A percentile compares a stretch with the other conserved stretches of the same genome.
These are phyloP conservation scores for Aspergillus calidoustus DNA, from an alignment of 2,329 filamentous ascomycete species.

Conservation along the genomic window DNA sequence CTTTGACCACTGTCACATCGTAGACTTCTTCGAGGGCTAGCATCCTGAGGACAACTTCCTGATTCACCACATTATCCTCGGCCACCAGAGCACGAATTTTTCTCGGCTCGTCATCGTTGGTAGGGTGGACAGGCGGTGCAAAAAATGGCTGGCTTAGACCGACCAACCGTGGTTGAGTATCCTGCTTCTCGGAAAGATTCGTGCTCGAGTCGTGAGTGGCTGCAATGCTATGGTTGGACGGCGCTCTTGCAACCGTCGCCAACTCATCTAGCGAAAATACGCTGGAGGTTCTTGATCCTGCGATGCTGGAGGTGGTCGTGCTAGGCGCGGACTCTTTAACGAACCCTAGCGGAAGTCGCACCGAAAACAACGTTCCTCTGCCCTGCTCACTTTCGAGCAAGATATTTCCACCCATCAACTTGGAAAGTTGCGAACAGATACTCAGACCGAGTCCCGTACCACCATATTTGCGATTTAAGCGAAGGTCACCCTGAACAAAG, in stretches of 20 bases:
- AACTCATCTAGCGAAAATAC: slow-evolving; percentile 33
- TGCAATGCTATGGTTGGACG: slow-evolving; percentile 27
- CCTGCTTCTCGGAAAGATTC: slow-evolving; percentile 56
- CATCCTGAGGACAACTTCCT: slow-evolving; percentile 67
- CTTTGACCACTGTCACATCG: slow-evolving; percentile 85
- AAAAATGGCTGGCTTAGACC: slow-evolving; percentile 86
- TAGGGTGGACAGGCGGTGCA: slow-evolving; percentile 32
- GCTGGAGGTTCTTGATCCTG: slow-evolving; percentile 39
- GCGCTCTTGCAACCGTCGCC: slow-evolving; percentile 27
- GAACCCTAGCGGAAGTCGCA: slow-evolving; percentile 80
- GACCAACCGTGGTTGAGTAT: slow-evolving; percentile 76
- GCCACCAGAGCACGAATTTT: slow-evolving; percentile 79
- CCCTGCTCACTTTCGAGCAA: slow-evolving; percentile 72
- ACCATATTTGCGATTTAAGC: slow-evolving; percentile 85
- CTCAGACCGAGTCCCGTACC: slow-evolving; percentile 86
- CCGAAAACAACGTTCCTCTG: slow-evolving; percentile 77
- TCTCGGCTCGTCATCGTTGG: slow-evolving; percentile 66
- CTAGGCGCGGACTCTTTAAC: slow-evolving; percentile 67
- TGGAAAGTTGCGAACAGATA: slow-evolving; percentile 85
- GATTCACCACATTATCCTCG: slow-evolving; percentile 72
- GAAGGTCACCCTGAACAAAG: slow-evolving; percentile 90
- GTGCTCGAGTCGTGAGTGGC: slow-evolving; percentile 31
- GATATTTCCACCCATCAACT: slow-evolving; percentile 80
- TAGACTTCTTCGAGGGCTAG: slow-evolving; percentile 56
- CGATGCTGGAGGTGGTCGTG: slow-evolving; percentile 28